Percentiles rank a stretch among this genome's conserved stretches.
Evolutionary conservation across 768 basidiomycete species (phyloP).

Genomic region (Strobilomyces dryophilus): DNA sequence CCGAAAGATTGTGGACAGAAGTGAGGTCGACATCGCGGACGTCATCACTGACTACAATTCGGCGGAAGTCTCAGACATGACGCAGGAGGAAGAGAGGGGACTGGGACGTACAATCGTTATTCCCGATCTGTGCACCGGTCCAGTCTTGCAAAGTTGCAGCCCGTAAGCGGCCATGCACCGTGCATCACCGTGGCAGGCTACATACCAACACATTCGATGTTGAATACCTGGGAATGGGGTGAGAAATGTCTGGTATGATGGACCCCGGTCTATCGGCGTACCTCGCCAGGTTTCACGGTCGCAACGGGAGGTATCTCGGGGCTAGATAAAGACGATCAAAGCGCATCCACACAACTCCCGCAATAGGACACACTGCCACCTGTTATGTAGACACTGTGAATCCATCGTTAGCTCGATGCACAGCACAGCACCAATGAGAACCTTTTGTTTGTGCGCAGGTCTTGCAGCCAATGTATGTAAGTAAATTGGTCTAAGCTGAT

Average conservation of each 20-base stretch:
- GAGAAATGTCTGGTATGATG: neutral
- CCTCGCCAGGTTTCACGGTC: slow-evolving; percentile 61
- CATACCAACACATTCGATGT: slow-evolving; percentile 64
- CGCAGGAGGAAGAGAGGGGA: neutral
- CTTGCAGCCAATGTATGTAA: slow-evolving; percentile 19
- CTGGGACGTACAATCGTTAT: slow-evolving; percentile 55
- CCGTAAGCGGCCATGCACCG: neutral
- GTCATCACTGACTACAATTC: slow-evolving; percentile 54
- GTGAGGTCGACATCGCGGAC: slow-evolving; percentile 61
- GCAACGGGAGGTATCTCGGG: slow-evolving; percentile 61
- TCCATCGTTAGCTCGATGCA: neutral
- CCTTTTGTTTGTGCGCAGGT: slow-evolving; percentile 55
- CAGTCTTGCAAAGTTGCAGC: slow-evolving; percentile 44
- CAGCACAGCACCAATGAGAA: slow-evolving; percentile 17
- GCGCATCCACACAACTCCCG: neutral
- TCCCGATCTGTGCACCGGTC: slow-evolving; percentile 78
- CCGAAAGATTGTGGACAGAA: slow-evolving; percentile 70
- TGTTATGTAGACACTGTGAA: slow-evolving; percentile 58
- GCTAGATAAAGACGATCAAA: slow-evolving; percentile 28
- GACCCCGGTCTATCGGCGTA: slow-evolving; percentile 15
- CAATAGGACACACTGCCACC: slow-evolving; percentile 58
- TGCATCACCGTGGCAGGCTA: neutral
- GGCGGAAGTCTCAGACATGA: neutral
- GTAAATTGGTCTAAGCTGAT: neutral
- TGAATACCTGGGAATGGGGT: slow-evolving; percentile 50